Evolutionary conservation across 2,329 filamentous ascomycete species (phyloP), one percentile per base, ranked within the genome.

Genomic region (Cytospora mali): DNA sequence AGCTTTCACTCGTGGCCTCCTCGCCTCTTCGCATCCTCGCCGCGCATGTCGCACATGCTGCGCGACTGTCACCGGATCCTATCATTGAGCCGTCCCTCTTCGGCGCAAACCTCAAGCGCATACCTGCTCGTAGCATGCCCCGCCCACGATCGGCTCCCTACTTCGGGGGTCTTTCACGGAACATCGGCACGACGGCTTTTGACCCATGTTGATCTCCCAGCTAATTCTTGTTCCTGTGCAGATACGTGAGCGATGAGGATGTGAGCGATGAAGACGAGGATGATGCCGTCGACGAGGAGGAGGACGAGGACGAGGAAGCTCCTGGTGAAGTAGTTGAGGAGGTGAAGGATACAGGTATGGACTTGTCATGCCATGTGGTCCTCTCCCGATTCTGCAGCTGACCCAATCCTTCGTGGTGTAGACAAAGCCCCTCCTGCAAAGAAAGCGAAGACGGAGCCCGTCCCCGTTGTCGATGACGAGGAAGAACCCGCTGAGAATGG

Each of bases 361-460:
- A 35, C 6, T 10, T 58, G 21, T 54, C 42, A n/a, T 42, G 31
- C 16, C 46, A 28, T 27, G 10, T 11, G 50, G 6, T 35, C 21
- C n/a, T 13, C 16, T 31, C 14, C 21, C 3, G 14, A n/a, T 28
- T 51, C 11, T n/a, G 25, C 25, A 39, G 25, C 62, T 62, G 16
- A 59, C 31, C n/a, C 27, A 4, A 29, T 16, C 13, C 29, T 42
- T 23, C 35, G 13, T 16, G 28, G 48, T 29, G 11, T 66, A 78
- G 74, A 72, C 58, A 71, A 75, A 64, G 75, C 76, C 58, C 80
- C 79, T 55, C 81, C 81, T 42, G 77, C 77, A 62, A 84, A 84
- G 76, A 83, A 82, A 75, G 77, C 76, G 69, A 84, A 82, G 78
- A 81, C 79, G 28, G 72, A 68, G 61, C 69, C 73, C 25, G 72